Conservation (phyloP, 1,284 basidiomycete genomes). For the Flammula alnicola region DNA sequence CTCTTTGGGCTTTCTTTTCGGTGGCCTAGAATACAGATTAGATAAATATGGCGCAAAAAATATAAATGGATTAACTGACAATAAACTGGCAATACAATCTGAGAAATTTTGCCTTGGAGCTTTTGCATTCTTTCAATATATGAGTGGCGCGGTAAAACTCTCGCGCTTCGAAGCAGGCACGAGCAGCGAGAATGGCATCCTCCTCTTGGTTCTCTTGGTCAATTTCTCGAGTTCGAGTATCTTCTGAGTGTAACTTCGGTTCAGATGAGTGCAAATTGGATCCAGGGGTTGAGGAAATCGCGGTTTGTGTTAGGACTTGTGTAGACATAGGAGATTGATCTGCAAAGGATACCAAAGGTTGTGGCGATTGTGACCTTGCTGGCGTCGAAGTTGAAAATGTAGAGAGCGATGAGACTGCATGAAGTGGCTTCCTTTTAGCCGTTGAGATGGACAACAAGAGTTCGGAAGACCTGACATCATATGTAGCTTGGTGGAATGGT, state of each 20-base stretch:
- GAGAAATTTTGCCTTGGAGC: slow-evolving; percentile 79
- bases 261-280: slow-evolving; percentile 33
- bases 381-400: slow-evolving; percentile 58
- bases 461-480: slow-evolving; percentile 66
- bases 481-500: not conserved
- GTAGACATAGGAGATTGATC: slow-evolving; percentile 41
- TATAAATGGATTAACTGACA: slow-evolving; percentile 53
- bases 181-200: slow-evolving; percentile 74
- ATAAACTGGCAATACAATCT: slow-evolving; percentile 84
- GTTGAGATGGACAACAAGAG: slow-evolving; percentile 65
- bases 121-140: slow-evolving; percentile 64
- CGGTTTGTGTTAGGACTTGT: slow-evolving; percentile 29
- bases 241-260: slow-evolving; percentile 28
- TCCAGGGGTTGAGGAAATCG: slow-evolving; percentile 26
- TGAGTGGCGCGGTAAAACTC: slow-evolving; percentile 82
- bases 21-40: slow-evolving; percentile 47
- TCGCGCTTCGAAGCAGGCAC: slow-evolving; percentile 76
- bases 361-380: slow-evolving; percentile 47
- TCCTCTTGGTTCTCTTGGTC: slow-evolving; percentile 65
- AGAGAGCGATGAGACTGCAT: slow-evolving; percentile 23
- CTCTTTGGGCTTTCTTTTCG: slow-evolving; percentile 68
- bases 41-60: not conserved
- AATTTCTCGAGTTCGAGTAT: slow-evolving; percentile 41
- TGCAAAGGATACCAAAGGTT: slow-evolving; percentile 37
- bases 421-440: slow-evolving; percentile 44